Evolutionary conservation across 148 eudicot genomes (phyloP), one percentile per base, ranked within the genome.

Genomic region (Silene conica): DNA sequence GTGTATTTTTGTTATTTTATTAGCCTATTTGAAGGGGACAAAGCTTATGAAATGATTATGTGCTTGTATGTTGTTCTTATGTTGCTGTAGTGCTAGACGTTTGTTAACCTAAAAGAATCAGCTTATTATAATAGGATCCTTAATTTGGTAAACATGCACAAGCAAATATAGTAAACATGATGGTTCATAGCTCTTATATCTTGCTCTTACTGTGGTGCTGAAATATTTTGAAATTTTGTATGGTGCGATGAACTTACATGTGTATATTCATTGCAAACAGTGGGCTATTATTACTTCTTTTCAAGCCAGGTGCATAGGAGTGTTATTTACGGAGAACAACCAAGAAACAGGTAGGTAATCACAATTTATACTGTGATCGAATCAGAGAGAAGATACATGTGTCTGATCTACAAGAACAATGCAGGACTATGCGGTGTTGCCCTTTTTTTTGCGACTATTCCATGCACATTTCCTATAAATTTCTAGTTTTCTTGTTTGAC

Each of bases 251-350:
- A 79, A 73, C 54, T 56, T 55, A 5, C 19, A 66, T 66, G 9
- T 59, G 2, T 43, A 20, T 34, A 0, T 64, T 20, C 31, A 18
- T 54, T 43, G 69, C 34, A 7, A 74, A 81, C 96, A 95, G 97
- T 95, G 85, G 88, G 79, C 31, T 95, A 82, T 65, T 71, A 83
- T 74, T 95, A 95, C 80, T 88, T 77, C 85, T 88, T 87, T 76
- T 92, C 99, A 63, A 82, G 81, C 79, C 88, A 87, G 62, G 96
- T 95, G 62, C 89, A 80, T 0, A 83, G 99, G 68, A 87, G 92
- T 80, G 63, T 95, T 63, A 85, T 90, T 54, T 95, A 95, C 73
- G 97, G 99, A 82, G 92, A 87, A 83, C 92, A 86, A 80, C 99
- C 99, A 13, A 85, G 99, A 83, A 95, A 95, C 74, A 85, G 97